These are phyloP conservation scores for Ottelia alismoides DNA, from an alignment of 106 monocot genomes.

Conservation along the genomic window DNA sequence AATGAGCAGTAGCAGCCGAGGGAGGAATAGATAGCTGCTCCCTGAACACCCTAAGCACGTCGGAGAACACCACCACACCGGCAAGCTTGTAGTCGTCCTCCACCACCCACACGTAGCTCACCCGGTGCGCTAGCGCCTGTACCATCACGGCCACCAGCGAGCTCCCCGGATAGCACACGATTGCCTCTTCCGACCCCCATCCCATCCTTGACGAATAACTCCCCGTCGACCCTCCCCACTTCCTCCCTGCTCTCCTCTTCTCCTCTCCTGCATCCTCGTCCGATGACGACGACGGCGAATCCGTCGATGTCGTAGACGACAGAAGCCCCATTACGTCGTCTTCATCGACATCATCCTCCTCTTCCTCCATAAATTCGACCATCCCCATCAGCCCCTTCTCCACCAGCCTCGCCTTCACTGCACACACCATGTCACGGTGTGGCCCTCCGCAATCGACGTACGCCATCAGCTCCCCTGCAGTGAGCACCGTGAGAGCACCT, in stretches of 20 bases:
- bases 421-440: conserved; percentile 18
- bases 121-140: conserved; percentile 59
- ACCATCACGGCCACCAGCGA: conserved; percentile 70
- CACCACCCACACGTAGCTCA: conserved; percentile 55
- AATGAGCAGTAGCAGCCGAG: too few species aligned
- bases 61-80: conserved; percentile 43
- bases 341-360: too few species aligned
- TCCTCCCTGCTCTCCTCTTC: background rate
- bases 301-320: too few species aligned
- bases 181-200: conserved; percentile 3
- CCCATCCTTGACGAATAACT: too few species aligned
- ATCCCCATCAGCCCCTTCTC: too few species aligned
- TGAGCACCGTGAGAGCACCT: conserved; percentile 38
- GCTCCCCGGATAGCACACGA: conserved; percentile 26
- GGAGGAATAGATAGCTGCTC: too few species aligned
- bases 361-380: conserved; percentile 30
- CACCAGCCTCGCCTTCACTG: conserved; percentile 24
- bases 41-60: conserved; percentile 36
- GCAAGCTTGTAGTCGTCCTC: conserved; percentile 32
- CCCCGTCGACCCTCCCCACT: too few species aligned
- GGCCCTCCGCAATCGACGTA: conserved; percentile 53
- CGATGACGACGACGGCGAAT: too few species aligned
- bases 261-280: too few species aligned
- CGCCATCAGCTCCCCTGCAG: too few species aligned
- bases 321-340: too few species aligned